Conservation (phyloP, 2,329 filamentous ascomycete genomes). For the Fusarium annulatum region DNA sequence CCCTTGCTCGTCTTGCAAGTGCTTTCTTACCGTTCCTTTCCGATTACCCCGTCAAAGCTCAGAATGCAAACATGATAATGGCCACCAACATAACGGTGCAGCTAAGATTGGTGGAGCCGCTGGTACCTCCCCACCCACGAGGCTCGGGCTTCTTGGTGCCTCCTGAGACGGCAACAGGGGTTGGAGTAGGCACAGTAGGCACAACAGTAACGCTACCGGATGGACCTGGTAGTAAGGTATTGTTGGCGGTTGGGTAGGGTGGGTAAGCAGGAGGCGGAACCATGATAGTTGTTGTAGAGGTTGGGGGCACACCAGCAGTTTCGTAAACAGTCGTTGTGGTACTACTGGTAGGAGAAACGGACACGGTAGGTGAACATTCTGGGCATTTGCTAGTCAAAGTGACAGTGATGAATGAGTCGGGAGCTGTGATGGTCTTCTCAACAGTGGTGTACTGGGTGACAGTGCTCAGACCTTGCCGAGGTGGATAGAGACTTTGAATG, state of each 20-base stretch:
- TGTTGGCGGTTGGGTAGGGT: conserved; percentile 48
- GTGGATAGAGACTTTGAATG: conserved; percentile 47
- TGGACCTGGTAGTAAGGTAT: conserved; percentile 38
- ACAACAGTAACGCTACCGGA: conserved; percentile 43
- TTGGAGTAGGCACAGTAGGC: conserved; percentile 42
- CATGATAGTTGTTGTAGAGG: conserved; percentile 50
- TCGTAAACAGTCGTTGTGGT: conserved; percentile 49
- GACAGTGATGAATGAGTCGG: conserved; percentile 38
- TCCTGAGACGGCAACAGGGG: conserved; percentile 48
- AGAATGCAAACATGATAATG: conserved; percentile 50
- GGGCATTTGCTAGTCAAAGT: conserved; percentile 37
- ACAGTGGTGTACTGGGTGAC: conserved; percentile 45
- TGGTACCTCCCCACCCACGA: conserved; percentile 45
- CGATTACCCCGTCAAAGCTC: conserved; percentile 11
- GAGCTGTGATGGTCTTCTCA: conserved; percentile 42
- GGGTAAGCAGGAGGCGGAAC: conserved; percentile 43
- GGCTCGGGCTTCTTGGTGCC: conserved; percentile 49
- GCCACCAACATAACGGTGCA: conserved; percentile 53
- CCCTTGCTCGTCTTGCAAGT: conserved; percentile 11
- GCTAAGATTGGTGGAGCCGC: conserved; percentile 48
- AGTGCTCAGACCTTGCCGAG: conserved; percentile 34
- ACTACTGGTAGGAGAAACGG: conserved; percentile 42
- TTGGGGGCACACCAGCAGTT: conserved; percentile 44
- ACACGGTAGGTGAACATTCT: conserved; percentile 27
- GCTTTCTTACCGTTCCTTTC: background rate